Evolutionary conservation across 2,329 filamentous ascomycete species (phyloP).

Genomic region (Cordyceps pruinosa): DNA sequence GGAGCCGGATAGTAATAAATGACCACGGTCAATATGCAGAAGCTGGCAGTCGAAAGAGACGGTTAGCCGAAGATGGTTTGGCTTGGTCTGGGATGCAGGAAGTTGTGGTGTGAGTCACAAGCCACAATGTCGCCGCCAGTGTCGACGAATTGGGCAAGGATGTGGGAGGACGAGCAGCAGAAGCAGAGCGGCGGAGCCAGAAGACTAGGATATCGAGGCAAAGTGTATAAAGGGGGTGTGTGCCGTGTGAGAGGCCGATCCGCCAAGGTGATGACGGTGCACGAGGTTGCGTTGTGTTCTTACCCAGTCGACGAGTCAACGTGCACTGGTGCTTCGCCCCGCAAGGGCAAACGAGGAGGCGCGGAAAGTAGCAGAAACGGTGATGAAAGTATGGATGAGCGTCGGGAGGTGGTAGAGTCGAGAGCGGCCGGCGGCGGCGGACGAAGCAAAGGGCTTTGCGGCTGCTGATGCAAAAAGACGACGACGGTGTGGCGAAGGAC

Average conservation of each 20-base stretch:
- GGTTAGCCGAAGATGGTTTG: slow-evolving; percentile 15
- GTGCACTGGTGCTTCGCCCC: slow-evolving; percentile 8
- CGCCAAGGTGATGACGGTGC: background rate
- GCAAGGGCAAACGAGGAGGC: background rate
- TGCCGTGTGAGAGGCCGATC: background rate
- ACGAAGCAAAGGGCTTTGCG: background rate
- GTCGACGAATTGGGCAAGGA: slow-evolving; percentile 9
- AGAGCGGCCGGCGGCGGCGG: background rate
- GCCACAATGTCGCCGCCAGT: slow-evolving; percentile 22
- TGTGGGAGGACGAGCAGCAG: slow-evolving; percentile 6
- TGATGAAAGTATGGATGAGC: background rate
- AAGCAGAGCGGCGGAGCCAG: background rate
- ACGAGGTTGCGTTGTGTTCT: background rate
- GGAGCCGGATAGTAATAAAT: slow-evolving; percentile 17
- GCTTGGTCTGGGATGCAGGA: slow-evolving; percentile 12
- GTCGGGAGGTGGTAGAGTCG: background rate
- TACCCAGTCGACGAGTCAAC: slow-evolving; percentile 7
- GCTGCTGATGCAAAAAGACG: background rate
- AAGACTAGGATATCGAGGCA: background rate
- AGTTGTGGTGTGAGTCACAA: slow-evolving; percentile 28
- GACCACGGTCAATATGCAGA: slow-evolving; percentile 27
- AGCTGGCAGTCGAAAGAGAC: slow-evolving; percentile 14
- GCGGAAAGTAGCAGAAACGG: background rate
- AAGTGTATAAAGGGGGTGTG: slow-evolving; percentile 11
- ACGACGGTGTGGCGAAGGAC: slow-evolving; percentile 6